Percentiles rank a stretch among this genome's conserved stretches.
Evolutionary conservation across 495 filamentous ascomycete species (phyloP).

Genomic region (Neurospora terricola): DNA sequence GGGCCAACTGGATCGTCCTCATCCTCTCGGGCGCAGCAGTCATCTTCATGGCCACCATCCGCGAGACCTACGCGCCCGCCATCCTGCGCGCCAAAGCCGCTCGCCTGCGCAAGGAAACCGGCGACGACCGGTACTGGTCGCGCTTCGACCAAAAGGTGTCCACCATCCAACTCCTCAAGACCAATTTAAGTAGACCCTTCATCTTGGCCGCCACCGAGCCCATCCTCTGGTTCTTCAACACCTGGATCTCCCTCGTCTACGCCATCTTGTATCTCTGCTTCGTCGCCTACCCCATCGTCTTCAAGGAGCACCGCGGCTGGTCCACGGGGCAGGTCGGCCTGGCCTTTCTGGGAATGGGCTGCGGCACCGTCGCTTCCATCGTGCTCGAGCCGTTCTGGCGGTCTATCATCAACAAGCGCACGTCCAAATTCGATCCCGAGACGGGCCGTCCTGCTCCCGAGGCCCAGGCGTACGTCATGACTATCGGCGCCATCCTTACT

Average conservation of each 20-base stretch:
- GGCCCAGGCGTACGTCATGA: constrained; percentile 62
- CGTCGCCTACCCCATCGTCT: constrained; percentile 74
- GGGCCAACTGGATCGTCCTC: constrained; percentile 77
- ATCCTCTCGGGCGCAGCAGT: constrained; percentile 53
- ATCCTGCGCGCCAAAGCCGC: constrained; percentile 62
- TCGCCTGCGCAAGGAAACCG: constrained; percentile 58
- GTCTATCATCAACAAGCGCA: constrained; percentile 58
- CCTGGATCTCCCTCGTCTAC: constrained; percentile 49
- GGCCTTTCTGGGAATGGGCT: constrained; percentile 69
- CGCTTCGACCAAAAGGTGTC: constrained; percentile 59
- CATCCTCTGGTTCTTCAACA: constrained; percentile 76
- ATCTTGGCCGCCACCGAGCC: constrained; percentile 58
- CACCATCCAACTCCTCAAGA: constrained; percentile 40
- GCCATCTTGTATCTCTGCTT: constrained; percentile 82
- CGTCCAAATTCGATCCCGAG: constrained; percentile 46
- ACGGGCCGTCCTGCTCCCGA: constrained; percentile 63
- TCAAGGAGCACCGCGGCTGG: constrained; percentile 64
- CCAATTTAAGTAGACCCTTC: constrained; percentile 24
- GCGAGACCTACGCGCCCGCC: constrained; percentile 71
- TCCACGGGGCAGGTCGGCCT: constrained; percentile 61
- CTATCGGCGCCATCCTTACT: constrained; percentile 55
- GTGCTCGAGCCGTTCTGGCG: constrained; percentile 59
- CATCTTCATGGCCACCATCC: constrained; percentile 41
- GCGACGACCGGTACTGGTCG: constrained; percentile 66
- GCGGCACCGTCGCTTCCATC: constrained; percentile 62